Conservation (phyloP, 2,329 filamentous ascomycete species). For the Bipolaris zeicola region DNA sequence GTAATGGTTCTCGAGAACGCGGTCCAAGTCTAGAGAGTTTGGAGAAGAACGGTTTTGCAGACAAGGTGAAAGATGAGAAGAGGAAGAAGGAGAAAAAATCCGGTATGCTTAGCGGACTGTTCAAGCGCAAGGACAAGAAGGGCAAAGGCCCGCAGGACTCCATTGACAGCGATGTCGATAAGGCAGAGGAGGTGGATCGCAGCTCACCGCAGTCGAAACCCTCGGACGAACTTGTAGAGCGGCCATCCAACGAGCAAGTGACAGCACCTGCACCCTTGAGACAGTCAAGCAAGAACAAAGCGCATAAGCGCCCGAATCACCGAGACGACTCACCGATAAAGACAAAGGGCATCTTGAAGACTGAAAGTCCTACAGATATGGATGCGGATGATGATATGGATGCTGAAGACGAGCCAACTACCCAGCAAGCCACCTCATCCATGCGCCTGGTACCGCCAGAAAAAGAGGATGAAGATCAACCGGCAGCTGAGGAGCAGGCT, state of each 20-base stretch:
- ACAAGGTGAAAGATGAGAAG: slow-evolving; percentile 72
- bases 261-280: slow-evolving; percentile 31
- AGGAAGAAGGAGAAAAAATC: slow-evolving; percentile 74
- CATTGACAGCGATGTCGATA: slow-evolving; percentile 54
- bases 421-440: slow-evolving; percentile 30
- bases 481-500: slow-evolving; percentile 27
- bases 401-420: slow-evolving; percentile 18
- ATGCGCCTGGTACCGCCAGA: slow-evolving; percentile 46
- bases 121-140: slow-evolving; percentile 70
- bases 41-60: slow-evolving; percentile 68
- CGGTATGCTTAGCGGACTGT: slow-evolving; percentile 72
- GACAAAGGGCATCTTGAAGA: slow-evolving; percentile 40
- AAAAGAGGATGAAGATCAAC: slow-evolving; percentile 20
- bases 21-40: slow-evolving; percentile 75
- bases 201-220: slow-evolving; percentile 43
- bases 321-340: slow-evolving; percentile 43
- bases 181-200: slow-evolving; percentile 46
- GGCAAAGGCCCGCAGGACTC: slow-evolving; percentile 38
- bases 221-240: slow-evolving; percentile 37
- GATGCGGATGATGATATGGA: slow-evolving; percentile 25
- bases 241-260: slow-evolving; percentile 38
- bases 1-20: slow-evolving; percentile 53
- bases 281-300: slow-evolving; percentile 47
- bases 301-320: slow-evolving; percentile 43
- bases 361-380: slow-evolving; percentile 38